phyloP scores from a whole-genome alignment of 139 green algal genomes.

The Prasinococcaceae sp. region DNA sequence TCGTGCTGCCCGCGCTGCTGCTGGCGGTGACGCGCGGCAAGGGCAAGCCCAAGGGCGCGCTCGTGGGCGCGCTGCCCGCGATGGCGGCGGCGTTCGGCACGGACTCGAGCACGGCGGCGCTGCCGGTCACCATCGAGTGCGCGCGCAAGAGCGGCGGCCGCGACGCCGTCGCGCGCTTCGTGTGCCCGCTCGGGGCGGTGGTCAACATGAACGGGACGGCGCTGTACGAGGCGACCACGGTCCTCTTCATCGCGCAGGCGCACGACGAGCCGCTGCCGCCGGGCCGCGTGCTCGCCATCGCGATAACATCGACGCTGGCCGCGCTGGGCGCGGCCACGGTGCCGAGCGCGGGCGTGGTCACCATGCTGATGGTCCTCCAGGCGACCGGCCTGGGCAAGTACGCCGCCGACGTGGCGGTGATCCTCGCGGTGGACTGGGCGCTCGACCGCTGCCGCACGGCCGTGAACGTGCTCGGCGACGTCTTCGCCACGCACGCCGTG shows the following conservation, averaged over 20 bases:
- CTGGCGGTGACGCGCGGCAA: constrained; percentile 19
- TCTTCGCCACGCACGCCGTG: constrained; percentile 4
- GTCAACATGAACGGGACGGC: constrained; percentile 49
- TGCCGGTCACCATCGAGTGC: constrained; percentile 35
- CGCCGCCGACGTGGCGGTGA: constrained; percentile 32
- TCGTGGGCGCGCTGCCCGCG: constrained; percentile 16
- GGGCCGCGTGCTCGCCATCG: constrained; percentile 26
- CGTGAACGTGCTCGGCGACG: constrained; percentile 37
- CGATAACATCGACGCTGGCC: constrained; percentile 33
- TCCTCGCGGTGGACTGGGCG: constrained; percentile 42
- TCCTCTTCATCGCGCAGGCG: constrained; percentile 47
- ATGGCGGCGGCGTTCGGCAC: constrained; percentile 40
- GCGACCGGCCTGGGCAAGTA: constrained; percentile 17
- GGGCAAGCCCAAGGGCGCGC: constrained; percentile 1
- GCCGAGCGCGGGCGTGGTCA: constrained; percentile 38
- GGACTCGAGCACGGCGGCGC: constrained; percentile 22
- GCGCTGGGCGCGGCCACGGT: constrained; percentile 44
- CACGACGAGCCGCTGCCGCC: constrained; percentile 28
- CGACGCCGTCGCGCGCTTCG: constrained; percentile 29
- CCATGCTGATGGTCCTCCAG: constrained; percentile 49
- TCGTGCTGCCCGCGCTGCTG: constrained; percentile 28
- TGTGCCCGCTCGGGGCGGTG: constrained; percentile 37
- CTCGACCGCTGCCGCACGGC: constrained; percentile 34
- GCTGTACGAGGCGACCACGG: constrained; percentile 44
- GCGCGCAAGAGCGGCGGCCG: constrained; percentile 24